phyloP scores from a whole-genome alignment of 331 rosid species.

The Quercus lobata region DNA sequence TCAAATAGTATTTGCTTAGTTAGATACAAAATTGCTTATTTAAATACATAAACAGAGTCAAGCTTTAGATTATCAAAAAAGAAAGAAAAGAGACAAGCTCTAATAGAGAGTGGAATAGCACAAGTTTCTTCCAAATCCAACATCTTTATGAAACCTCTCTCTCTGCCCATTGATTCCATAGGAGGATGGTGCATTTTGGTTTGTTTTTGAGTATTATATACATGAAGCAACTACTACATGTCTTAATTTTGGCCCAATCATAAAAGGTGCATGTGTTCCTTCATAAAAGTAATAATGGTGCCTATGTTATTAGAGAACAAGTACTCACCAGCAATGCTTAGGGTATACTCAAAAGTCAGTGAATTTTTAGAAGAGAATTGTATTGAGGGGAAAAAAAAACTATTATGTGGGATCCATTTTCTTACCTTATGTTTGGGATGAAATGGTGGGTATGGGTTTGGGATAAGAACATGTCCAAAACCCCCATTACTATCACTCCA shows the following conservation, averaged over 20 bases:
- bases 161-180: not conserved
- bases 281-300: constrained; percentile 53
- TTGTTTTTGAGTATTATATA: constrained; percentile 1
- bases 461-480: not conserved
- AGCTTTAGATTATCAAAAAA: not conserved
- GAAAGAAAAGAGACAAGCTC: not conserved
- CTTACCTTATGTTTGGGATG: constrained; percentile 13
- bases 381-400: constrained; percentile 7
- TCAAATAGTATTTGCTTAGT: not conserved
- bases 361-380: constrained; percentile 13
- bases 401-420: constrained; percentile 32
- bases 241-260: constrained; percentile 23
- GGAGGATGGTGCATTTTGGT: not conserved
- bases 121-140: not conserved
- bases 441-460: constrained; percentile 12
- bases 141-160: not conserved
- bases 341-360: constrained; percentile 55
- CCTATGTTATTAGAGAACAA: constrained; percentile 50
- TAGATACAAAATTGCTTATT: not conserved
- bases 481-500: not conserved
- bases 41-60: not conserved
- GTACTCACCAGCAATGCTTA: constrained; percentile 74
- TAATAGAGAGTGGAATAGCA: constrained; percentile 1
- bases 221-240: constrained; percentile 22
- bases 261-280: constrained; percentile 58